phyloP scores from a whole-genome alignment of 768 basidiomycete species.

The Multifurca ochricompacta region DNA sequence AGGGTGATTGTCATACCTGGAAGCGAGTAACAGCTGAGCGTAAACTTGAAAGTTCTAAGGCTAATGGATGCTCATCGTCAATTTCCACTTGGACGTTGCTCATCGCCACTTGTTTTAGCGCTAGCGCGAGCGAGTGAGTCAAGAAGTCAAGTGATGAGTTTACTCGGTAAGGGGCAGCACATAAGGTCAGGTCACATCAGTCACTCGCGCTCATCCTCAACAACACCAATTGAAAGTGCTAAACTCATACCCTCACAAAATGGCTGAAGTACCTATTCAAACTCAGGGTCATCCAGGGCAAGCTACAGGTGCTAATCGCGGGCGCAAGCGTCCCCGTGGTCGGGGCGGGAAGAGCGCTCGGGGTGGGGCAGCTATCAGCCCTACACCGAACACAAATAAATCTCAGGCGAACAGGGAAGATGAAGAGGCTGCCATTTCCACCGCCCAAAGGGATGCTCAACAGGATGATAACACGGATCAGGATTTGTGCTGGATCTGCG shows the following conservation, averaged over 20 bases:
- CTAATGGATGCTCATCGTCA: slow-evolving; percentile 32
- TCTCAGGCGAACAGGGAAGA: not conserved
- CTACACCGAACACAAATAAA: not conserved
- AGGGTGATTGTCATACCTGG: slow-evolving; percentile 28
- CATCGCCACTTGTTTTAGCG: slow-evolving; percentile 10
- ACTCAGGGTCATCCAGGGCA: not conserved
- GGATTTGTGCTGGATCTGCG: slow-evolving; percentile 84
- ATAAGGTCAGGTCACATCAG: too few relatives aligned
- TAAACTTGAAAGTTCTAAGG: slow-evolving; percentile 32
- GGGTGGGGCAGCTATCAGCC: not conserved
- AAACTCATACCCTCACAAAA: not conserved
- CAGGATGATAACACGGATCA: slow-evolving; percentile 7
- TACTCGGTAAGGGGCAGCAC: too few relatives aligned
- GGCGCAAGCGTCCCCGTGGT: slow-evolving; percentile 8
- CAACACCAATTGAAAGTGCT: not conserved
- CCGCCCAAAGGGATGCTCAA: not conserved
- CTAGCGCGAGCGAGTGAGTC: too few relatives aligned
- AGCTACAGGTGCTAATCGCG: not conserved
- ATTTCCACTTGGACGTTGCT: slow-evolving; percentile 18
- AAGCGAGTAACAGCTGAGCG: slow-evolving; percentile 30
- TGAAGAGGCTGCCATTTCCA: not conserved
- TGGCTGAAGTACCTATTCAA: slow-evolving; percentile 8
- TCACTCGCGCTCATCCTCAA: slow-evolving; percentile 9
- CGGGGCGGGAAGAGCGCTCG: not conserved
- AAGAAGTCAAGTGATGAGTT: too few relatives aligned